Percentiles rank a stretch among this genome's conserved stretches.
phyloP scores from a whole-genome alignment of 495 filamentous ascomycete species.

The Penicillium silybi region DNA sequence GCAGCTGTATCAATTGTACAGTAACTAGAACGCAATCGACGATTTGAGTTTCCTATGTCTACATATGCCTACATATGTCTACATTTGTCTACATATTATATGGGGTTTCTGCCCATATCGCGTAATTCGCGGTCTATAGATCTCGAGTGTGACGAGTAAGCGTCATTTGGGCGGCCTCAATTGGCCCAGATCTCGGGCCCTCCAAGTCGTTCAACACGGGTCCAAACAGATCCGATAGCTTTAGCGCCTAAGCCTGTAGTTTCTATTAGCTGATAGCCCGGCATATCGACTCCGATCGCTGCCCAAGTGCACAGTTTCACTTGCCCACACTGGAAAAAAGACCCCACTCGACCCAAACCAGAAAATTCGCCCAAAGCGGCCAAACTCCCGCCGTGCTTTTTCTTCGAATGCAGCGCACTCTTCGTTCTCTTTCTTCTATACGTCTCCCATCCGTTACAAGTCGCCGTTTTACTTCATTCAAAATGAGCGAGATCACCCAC shows the following conservation, averaged over 20 bases:
- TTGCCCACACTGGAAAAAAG: not conserved
- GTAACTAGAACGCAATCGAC: slow-evolving; percentile 49
- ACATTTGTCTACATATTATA: too few relatives aligned
- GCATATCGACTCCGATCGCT: not conserved
- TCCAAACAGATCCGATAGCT: not conserved
- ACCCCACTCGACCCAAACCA: slow-evolving; percentile 19
- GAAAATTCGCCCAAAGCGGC: slow-evolving; percentile 25
- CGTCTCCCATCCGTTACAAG: slow-evolving; percentile 6
- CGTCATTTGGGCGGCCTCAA: slow-evolving; percentile 14
- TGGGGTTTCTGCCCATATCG: not conserved
- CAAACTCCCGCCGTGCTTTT: slow-evolving; percentile 30
- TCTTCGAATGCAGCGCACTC: slow-evolving; percentile 26
- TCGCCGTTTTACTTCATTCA: slow-evolving; percentile 15
- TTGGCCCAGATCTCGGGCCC: slow-evolving; percentile 9
- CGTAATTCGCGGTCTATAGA: not conserved
- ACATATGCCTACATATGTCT: too few relatives aligned
- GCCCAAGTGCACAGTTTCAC: not conserved
- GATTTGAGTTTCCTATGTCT: slow-evolving; percentile 29
- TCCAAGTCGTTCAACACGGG: not conserved
- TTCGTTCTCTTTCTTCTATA: slow-evolving; percentile 12
- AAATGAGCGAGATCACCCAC: slow-evolving; percentile 56
- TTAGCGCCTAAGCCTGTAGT: not conserved
- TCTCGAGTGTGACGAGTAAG: slow-evolving; percentile 7
- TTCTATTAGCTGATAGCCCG: not conserved
- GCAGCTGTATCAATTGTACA: slow-evolving; percentile 41